Evolutionary conservation across 371 early-diverging fungal genomes (phyloP), one percentile per base, ranked within the genome.

Genomic region (Paramicrosporidium saccamoebae): DNA sequence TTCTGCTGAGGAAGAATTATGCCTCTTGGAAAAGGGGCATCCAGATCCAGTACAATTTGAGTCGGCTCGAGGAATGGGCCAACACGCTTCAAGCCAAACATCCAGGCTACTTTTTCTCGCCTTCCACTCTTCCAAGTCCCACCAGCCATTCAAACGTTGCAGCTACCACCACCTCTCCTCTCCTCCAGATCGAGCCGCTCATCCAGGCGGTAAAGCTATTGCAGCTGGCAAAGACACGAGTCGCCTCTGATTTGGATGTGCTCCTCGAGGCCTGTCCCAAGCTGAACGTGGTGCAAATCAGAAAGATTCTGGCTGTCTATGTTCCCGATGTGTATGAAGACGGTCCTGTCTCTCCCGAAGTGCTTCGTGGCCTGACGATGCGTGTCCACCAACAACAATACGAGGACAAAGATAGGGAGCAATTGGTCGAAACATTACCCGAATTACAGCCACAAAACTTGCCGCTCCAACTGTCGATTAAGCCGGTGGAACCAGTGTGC

Each of bases 21-120:
- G 65, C 65, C 34, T 65, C 71, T 12, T 71, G 75, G 72, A 69
- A 72, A 39, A 56, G 75, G 31, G 65, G 65, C 10, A 84, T 86
- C 66, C 88, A 90, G 51, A 79, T 90, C 32, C 88, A 86, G 45
- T 86, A 81, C 53, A 90, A 90, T 35, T 63, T 84, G 19, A 71
- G 77, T 2, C 59, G 82, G 8, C 45, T 90, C 23, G 78, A 81
- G 39, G 92, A 90, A 39, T 90, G 92, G 92, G 81, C 81, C 54
- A 72, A 71, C 51, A 38, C 59, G n/a, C n/a, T n/a, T n/a, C n/a
- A n/a, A n/a, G n/a, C n/a, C n/a, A n/a, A n/a, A n/a, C n/a, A n/a
- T n/a, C n/a, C n/a, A 43, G n/a, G n/a, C n/a, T n/a, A n/a, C n/a
- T n/a, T n/a, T n/a, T n/a, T n/a, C n/a, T n/a, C n/a, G n/a, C n/a